Conservation (phyloP, 768 basidiomycete genomes). For the Tricholoma bakamatsutake region DNA sequence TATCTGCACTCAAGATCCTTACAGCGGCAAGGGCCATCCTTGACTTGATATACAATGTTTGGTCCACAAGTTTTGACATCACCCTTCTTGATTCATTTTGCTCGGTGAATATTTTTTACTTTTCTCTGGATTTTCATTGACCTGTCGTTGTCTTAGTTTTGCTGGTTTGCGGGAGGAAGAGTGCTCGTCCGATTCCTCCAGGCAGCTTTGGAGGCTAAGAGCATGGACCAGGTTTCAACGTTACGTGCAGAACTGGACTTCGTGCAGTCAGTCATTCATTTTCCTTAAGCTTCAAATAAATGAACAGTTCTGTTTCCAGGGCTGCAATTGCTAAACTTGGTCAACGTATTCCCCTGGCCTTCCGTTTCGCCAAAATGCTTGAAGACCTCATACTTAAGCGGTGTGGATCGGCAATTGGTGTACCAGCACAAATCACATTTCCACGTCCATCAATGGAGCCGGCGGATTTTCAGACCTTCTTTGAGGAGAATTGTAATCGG, state of each 20-base stretch:
- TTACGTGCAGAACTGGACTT: slow-evolving; percentile 62
- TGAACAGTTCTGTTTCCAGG: slow-evolving; percentile 24
- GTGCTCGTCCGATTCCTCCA: slow-evolving; percentile 63
- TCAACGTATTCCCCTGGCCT: slow-evolving; percentile 60
- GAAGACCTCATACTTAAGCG: slow-evolving; percentile 37
- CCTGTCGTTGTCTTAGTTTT: slow-evolving; percentile 35
- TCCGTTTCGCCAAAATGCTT: slow-evolving; percentile 54
- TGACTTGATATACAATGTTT: slow-evolving; percentile 59
- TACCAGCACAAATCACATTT: slow-evolving; percentile 26
- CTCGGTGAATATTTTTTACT: slow-evolving; percentile 38
- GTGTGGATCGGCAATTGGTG: slow-evolving; percentile 27
- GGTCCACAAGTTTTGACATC: slow-evolving; percentile 68
- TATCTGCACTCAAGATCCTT: slow-evolving; percentile 65
- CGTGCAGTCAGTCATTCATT: slow-evolving; percentile 43
- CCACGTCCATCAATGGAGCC: slow-evolving; percentile 27
- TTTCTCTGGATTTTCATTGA: background rate
- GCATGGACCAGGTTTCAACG: slow-evolving; percentile 50
- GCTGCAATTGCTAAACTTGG: slow-evolving; percentile 57
- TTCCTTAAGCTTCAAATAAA: background rate
- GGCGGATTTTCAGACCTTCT: slow-evolving; percentile 24
- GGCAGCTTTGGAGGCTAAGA: slow-evolving; percentile 53
- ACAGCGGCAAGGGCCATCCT: slow-evolving; percentile 61
- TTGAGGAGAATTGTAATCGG: slow-evolving; percentile 19
- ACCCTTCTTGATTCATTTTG: slow-evolving; percentile 67
- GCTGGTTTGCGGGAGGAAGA: slow-evolving; percentile 65